Evolutionary conservation across 2,329 filamentous ascomycete genomes (phyloP).

Genomic region (Exophiala oligosperma): DNA sequence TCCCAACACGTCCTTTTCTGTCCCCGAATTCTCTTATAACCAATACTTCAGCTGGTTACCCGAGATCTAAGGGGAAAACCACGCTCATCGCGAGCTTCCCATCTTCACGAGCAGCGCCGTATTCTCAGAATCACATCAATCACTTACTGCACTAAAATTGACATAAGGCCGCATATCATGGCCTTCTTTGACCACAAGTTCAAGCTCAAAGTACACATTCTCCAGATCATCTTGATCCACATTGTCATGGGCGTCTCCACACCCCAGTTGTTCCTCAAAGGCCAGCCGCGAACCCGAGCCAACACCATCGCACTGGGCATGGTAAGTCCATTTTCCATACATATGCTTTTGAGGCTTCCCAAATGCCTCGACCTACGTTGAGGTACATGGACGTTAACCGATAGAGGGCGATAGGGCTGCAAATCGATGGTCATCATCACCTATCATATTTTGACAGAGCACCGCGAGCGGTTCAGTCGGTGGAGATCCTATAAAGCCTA

Average conservation of each 20-base stretch:
- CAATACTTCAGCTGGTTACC: too few relatives aligned
- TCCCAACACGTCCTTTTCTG: too few relatives aligned
- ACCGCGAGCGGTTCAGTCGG: neutral
- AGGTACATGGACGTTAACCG: too few relatives aligned
- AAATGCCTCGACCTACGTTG: too few relatives aligned
- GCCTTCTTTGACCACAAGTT: conserved; percentile 5
- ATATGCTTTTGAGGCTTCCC: neutral
- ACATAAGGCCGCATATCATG: neutral
- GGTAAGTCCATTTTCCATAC: conserved; percentile 1
- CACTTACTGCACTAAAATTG: too few relatives aligned
- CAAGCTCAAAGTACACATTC: conserved; percentile 12
- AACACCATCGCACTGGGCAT: conserved; percentile 11
- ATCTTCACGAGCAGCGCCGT: too few relatives aligned
- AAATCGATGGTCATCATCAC: conserved; percentile 12
- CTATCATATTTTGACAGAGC: conserved; percentile 12
- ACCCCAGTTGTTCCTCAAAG: conserved; percentile 9
- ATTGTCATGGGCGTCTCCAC: conserved; percentile 4
- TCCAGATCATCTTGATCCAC: conserved; percentile 9
- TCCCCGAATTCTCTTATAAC: too few relatives aligned
- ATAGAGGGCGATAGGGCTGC: neutral
- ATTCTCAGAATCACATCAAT: too few relatives aligned
- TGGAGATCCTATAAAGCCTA: conserved; percentile 6
- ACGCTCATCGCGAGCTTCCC: too few relatives aligned
- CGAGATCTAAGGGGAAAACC: too few relatives aligned
- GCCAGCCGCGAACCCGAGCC: conserved; percentile 10